Percentiles rank a stretch among this genome's conserved stretches.
Evolutionary conservation across 1,284 basidiomycete genomes (phyloP).

Genomic region (Gomphus bonarii): DNA sequence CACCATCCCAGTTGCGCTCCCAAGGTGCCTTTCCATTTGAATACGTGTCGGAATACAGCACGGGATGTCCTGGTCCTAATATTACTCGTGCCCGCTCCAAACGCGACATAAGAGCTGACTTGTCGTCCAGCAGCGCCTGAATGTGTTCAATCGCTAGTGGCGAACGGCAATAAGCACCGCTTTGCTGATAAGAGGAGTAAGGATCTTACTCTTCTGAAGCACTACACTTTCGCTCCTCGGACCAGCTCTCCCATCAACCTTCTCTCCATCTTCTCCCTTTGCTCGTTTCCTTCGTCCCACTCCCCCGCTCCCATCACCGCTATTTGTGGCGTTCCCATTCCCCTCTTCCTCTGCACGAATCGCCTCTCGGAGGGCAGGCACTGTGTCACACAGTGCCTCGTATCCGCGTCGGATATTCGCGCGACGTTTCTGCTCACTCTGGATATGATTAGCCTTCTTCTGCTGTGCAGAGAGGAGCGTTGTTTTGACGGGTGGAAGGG

Average conservation of each 20-base stretch:
- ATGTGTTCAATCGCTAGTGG: slow-evolving; percentile 75
- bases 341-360: slow-evolving; percentile 56
- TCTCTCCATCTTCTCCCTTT: slow-evolving; percentile 43
- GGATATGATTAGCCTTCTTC: slow-evolving; percentile 91
- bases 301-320: slow-evolving; percentile 13
- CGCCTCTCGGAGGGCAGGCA: slow-evolving; percentile 71
- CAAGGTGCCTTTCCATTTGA: slow-evolving; percentile 39
- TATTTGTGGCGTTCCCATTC: slow-evolving; percentile 13
- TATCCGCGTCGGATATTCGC: slow-evolving; percentile 85
- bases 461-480: slow-evolving; percentile 64
- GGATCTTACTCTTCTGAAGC: slow-evolving; percentile 63
- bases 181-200: slow-evolving; percentile 2
- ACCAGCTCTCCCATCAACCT: slow-evolving; percentile 69
- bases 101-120: slow-evolving; percentile 42
- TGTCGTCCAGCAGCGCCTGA: slow-evolving; percentile 49
- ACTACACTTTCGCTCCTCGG: slow-evolving; percentile 82
- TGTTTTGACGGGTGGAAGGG: slow-evolving; percentile 18
- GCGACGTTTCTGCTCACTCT: slow-evolving; percentile 83
- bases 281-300: slow-evolving; percentile 23
- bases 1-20: slow-evolving; percentile 73
- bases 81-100: slow-evolving; percentile 46
- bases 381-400: slow-evolving; percentile 70
- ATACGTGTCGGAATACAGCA: slow-evolving; percentile 27
- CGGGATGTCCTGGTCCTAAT: slow-evolving; percentile 48
- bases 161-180: slow-evolving; percentile 5